phyloP scores from a whole-genome alignment of 345 rosid species.

The Populus euphratica region DNA sequence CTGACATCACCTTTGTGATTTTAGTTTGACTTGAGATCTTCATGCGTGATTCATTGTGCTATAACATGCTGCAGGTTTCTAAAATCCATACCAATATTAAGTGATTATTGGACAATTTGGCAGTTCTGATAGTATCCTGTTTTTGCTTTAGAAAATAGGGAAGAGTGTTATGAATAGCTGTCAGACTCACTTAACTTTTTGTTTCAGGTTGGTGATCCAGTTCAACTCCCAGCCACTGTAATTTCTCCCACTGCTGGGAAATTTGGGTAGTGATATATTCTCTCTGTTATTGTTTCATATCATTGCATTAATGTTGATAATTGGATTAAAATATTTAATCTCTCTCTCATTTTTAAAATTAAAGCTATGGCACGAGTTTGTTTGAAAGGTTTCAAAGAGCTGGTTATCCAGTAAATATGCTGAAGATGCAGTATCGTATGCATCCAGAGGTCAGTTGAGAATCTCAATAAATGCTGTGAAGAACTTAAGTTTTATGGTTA shows the following conservation, averaged over 20 bases:
- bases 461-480: neutral
- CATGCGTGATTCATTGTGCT: neutral
- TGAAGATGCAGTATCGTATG: slow-evolving; percentile 92
- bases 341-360: slow-evolving; percentile 8
- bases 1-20: neutral
- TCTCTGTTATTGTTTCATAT: neutral
- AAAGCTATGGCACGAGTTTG: slow-evolving; percentile 87
- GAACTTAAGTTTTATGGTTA: neutral
- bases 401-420: slow-evolving; percentile 92
- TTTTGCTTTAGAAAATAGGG: neutral
- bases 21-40: neutral
- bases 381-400: slow-evolving; percentile 94
- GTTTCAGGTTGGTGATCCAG: slow-evolving; percentile 86
- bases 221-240: slow-evolving; percentile 96
- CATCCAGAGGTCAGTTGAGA: slow-evolving; percentile 76
- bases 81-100: neutral
- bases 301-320: neutral
- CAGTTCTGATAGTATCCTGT: neutral
- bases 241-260: slow-evolving; percentile 75
- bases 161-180: neutral
- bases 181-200: neutral
- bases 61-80: neutral
- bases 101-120: neutral
- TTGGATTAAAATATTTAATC: neutral
- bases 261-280: slow-evolving; percentile 48